phyloP scores from a whole-genome alignment of 1,139 yeast species.

The Pichia sp. region DNA sequence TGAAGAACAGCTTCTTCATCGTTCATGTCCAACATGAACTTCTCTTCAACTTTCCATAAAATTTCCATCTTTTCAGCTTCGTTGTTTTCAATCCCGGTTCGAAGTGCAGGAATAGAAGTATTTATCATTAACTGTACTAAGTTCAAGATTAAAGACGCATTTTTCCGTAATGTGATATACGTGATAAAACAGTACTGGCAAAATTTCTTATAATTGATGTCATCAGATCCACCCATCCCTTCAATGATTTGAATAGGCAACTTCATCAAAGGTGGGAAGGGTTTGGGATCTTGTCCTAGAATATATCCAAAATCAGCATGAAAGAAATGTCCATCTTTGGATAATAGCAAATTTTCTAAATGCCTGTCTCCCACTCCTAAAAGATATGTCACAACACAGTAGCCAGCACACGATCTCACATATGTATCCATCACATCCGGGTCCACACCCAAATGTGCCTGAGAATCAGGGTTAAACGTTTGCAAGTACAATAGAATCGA shows the following conservation, averaged over 20 bases:
- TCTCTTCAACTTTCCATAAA: conserved; percentile 77
- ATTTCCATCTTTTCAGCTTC: conserved; percentile 27
- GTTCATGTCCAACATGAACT: conserved; percentile 85
- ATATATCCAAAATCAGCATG: conserved; percentile 98
- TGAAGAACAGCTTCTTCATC: conserved; percentile 94
- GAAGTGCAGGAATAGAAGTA: conserved; percentile 65
- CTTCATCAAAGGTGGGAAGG: conserved; percentile 98
- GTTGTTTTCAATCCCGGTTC: conserved; percentile 19
- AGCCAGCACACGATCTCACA: conserved; percentile 94
- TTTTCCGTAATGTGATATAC: conserved; percentile 81
- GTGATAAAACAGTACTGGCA: conserved; percentile 93
- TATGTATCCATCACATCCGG: conserved; percentile 84
- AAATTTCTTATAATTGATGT: conserved; percentile 78
- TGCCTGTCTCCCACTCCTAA: conserved; percentile 97
- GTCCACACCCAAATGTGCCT: conserved; percentile 64
- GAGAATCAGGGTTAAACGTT: conserved; percentile 52
- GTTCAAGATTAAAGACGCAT: conserved; percentile 81
- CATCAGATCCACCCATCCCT: conserved; percentile 92
- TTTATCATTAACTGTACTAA: conserved; percentile 91
- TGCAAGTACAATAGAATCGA: conserved; percentile 68
- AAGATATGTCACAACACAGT: conserved; percentile 91
- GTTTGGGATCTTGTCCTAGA: conserved; percentile 94
- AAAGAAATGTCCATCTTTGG: conserved; percentile 59
- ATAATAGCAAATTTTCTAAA: conserved; percentile 71
- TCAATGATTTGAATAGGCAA: conserved; percentile 94